Conservation (phyloP, 306 rosid species). For the Dalbergia cultrata region DNA sequence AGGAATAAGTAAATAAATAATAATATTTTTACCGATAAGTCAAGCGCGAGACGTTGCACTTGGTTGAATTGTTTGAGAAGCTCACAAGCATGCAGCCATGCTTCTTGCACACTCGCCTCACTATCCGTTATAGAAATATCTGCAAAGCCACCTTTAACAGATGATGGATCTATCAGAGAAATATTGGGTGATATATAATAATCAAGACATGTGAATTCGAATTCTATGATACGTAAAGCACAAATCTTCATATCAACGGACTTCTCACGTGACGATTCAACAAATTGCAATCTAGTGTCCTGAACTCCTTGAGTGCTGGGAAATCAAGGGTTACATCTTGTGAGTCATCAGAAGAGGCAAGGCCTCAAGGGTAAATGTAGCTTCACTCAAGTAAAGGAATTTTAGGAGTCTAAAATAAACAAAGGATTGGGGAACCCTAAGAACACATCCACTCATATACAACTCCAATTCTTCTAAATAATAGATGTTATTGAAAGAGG, state of each 20-base stretch:
- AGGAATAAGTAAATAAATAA: too few relatives aligned
- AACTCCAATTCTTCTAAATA: conserved; percentile 5
- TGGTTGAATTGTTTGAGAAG: conserved; percentile 28
- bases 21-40: too few relatives aligned
- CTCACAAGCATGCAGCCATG: neutral
- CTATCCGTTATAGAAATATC: neutral
- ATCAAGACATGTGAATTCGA: neutral
- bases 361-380: neutral
- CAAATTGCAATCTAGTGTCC: neutral
- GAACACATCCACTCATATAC: neutral
- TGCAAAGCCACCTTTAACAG: neutral
- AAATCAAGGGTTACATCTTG: neutral
- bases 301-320: conserved; percentile 15
- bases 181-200: neutral
- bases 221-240: neutral
- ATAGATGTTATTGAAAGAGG: neutral
- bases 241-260: neutral
- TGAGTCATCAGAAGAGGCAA: too few relatives aligned
- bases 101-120: neutral
- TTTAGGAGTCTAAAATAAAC: neutral
- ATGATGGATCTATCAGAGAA: neutral
- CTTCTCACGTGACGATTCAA: neutral
- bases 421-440: neutral
- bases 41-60: neutral
- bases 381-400: neutral